Percentiles rank a stretch among this genome's conserved stretches.
Evolutionary conservation across 805 yeast genomes (phyloP).

Genomic region (Nematodospora valgi): DNA sequence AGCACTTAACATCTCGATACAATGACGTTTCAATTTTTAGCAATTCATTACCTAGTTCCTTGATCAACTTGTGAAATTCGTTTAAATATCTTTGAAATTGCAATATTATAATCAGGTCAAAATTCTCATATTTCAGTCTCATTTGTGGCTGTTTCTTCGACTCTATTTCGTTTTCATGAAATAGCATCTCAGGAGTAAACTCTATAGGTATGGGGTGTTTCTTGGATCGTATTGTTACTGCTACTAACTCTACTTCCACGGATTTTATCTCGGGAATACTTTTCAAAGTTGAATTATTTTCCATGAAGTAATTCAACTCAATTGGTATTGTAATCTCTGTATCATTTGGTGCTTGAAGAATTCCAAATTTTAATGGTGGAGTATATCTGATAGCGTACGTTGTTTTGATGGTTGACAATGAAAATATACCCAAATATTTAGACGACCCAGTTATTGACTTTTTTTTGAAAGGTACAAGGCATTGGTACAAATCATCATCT

Average conservation of each 20-base stretch:
- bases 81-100: constrained; percentile 27
- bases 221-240: constrained; percentile 30
- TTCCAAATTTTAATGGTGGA: constrained; percentile 29
- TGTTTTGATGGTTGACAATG: constrained; percentile 34
- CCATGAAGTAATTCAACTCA: constrained; percentile 13
- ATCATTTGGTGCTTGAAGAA: constrained; percentile 9
- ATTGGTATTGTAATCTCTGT: constrained; percentile 26
- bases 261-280: constrained; percentile 32
- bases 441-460: constrained; percentile 31
- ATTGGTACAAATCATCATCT: constrained; percentile 27
- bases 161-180: constrained; percentile 30
- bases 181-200: constrained; percentile 37
- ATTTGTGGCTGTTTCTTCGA: constrained; percentile 13
- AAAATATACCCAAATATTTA: constrained; percentile 27
- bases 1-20: constrained; percentile 31
- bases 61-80: constrained; percentile 25
- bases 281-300: constrained; percentile 4
- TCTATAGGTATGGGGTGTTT: constrained; percentile 39
- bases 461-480: constrained; percentile 29
- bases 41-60: constrained; percentile 31
- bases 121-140: constrained; percentile 20
- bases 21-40: constrained; percentile 33
- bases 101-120: constrained; percentile 30
- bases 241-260: constrained; percentile 32
- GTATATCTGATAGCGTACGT: constrained; percentile 26